These are phyloP conservation scores for Erodium texanum DNA, from an alignment of 441 rosid species.

Conservation along the genomic window DNA sequence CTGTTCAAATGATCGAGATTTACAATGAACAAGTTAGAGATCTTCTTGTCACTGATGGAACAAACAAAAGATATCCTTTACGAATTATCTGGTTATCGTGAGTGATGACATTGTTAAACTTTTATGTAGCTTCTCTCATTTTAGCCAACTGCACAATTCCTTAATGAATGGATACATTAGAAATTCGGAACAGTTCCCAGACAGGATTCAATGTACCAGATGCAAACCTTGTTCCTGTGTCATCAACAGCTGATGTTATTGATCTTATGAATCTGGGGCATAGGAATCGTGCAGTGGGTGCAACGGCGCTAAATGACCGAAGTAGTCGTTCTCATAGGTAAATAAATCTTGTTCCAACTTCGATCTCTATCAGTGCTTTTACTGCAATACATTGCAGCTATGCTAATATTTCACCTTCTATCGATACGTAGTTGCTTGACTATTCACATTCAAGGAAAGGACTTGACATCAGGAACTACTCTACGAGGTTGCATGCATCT, in stretches of 20 bases:
- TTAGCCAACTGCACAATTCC: not conserved
- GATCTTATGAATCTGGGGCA: slow-evolving; percentile 60
- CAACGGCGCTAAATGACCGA: slow-evolving; percentile 50
- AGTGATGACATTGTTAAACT: too few relatives aligned
- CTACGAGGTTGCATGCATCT: slow-evolving; percentile 84
- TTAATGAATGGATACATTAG: not conserved
- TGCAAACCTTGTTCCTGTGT: slow-evolving; percentile 53
- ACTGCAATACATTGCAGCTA: not conserved
- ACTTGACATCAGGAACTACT: slow-evolving; percentile 56
- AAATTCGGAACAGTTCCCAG: slow-evolving; percentile 21
- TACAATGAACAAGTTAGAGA: slow-evolving; percentile 81
- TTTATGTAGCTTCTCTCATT: too few relatives aligned
- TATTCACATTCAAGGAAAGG: slow-evolving; percentile 79
- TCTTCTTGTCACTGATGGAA: slow-evolving; percentile 76
- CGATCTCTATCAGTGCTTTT: slow-evolving; percentile 11
- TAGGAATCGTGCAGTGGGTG: slow-evolving; percentile 54
- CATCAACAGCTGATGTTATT: slow-evolving; percentile 55
- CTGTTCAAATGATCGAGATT: slow-evolving; percentile 82
- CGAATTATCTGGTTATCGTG: too few relatives aligned
- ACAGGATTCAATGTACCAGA: slow-evolving; percentile 73
- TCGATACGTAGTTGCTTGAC: slow-evolving; percentile 61
- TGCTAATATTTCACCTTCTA: slow-evolving; percentile 4
- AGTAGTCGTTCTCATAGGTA: too few relatives aligned
- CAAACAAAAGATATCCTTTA: slow-evolving; percentile 43
- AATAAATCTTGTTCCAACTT: slow-evolving; percentile 8